These are phyloP conservation scores for Carex kokanica DNA, from an alignment of 176 grass and related monocot genomes.

Conservation along the genomic window DNA sequence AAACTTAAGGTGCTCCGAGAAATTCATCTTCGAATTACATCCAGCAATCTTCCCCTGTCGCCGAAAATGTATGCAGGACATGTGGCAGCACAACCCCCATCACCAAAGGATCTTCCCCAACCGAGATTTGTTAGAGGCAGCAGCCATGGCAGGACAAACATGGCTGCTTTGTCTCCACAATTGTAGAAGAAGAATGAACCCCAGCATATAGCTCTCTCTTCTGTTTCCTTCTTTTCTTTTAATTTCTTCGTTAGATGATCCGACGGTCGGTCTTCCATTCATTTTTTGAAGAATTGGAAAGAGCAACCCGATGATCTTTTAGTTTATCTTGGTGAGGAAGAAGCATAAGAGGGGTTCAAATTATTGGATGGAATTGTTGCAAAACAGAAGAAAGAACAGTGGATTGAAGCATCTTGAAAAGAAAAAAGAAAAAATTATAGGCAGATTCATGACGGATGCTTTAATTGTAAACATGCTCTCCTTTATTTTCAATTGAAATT, in stretches of 20 bases:
- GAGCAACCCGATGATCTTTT: slow-evolving; percentile 10
- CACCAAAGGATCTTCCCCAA: slow-evolving; percentile 20
- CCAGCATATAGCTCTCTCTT: slow-evolving; percentile 8
- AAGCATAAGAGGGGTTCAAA: slow-evolving; percentile 15
- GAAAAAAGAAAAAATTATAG: neutral
- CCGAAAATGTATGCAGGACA: slow-evolving; percentile 21
- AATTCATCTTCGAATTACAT: slow-evolving; percentile 8
- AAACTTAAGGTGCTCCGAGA: neutral
- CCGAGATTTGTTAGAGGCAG: slow-evolving; percentile 22
- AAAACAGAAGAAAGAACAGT: slow-evolving; percentile 7
- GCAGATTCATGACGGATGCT: slow-evolving; percentile 8
- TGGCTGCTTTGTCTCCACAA: neutral
- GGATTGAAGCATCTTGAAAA: neutral
- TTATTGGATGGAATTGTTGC: slow-evolving; percentile 19
- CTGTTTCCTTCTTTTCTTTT: slow-evolving; percentile 29
- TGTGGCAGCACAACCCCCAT: slow-evolving; percentile 23
- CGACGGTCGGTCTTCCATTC: slow-evolving; percentile 17
- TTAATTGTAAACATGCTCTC: neutral
- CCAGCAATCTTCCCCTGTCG: neutral
- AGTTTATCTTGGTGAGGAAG: slow-evolving; percentile 18
- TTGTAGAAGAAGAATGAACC: slow-evolving; percentile 12
- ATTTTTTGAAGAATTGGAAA: slow-evolving; percentile 23
- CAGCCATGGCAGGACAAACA: neutral
- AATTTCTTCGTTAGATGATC: slow-evolving; percentile 21
- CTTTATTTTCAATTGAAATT: neutral